Conservation (phyloP, 1,284 basidiomycete genomes). For the Ceratorhiza oryzae-sativae region DNA sequence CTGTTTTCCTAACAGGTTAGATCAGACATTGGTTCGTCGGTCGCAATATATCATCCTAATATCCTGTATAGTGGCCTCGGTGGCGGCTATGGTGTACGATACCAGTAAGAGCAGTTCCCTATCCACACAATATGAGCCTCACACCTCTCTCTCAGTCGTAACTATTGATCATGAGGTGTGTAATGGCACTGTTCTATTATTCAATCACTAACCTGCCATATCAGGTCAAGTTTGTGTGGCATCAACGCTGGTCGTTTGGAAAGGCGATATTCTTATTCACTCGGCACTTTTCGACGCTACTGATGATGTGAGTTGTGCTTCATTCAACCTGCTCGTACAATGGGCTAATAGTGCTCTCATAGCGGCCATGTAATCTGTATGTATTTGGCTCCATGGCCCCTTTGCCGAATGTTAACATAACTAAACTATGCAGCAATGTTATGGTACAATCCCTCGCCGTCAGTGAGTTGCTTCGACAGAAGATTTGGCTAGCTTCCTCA, state of each 20-base stretch:
- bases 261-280: constrained; percentile 22
- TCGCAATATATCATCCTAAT: not conserved
- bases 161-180: constrained; percentile 24
- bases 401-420: not conserved
- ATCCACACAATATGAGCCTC: not conserved
- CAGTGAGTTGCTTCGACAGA: not conserved
- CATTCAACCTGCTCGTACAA: not conserved
- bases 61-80: not conserved
- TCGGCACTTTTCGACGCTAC: constrained; percentile 3
- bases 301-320: constrained; percentile 26
- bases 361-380: constrained; percentile 28
- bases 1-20: constrained; percentile 14
- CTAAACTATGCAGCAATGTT: constrained; percentile 2
- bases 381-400: not conserved
- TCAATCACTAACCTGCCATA: not conserved
- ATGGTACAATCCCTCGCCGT: not conserved
- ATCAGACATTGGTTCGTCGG: too few species aligned
- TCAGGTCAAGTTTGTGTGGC: constrained; percentile 25
- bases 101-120: not conserved
- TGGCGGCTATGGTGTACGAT: constrained; percentile 9
- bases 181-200: too few species aligned
- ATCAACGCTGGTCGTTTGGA: constrained; percentile 29
- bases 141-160: not conserved
- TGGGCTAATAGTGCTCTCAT: not conserved
- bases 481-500: not conserved